Evolutionary conservation across 768 basidiomycete species (phyloP), one percentile per base, ranked within the genome.

Genomic region (Mycena rebaudengoi): DNA sequence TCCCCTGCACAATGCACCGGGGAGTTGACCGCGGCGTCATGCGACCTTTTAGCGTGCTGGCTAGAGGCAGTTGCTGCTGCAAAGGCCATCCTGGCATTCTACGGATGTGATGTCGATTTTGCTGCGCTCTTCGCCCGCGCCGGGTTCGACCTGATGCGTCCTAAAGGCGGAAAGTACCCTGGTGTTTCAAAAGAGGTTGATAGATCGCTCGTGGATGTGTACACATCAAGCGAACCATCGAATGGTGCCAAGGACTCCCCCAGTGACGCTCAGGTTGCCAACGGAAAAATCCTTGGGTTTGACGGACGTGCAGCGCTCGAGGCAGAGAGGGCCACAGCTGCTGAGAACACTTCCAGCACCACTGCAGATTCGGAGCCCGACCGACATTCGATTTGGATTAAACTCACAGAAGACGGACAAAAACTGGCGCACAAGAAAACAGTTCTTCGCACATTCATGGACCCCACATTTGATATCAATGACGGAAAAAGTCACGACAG

Each of bases 121-220:
- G 23, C 20, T 8, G 35, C 39, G 3, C 33, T 20, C 1, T 67
- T 62, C 21, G 2, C 4, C 1, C 55, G 18, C 5, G 16, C 23
- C 5, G 60, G 39, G 1, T 16, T 29, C 10, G 61, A 67, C 29
- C 30, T 67, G 10, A 56, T 67, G 52, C 65, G 65, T 1, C 65
- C 65, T 0, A 44, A 44, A 1, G 66, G 66, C 1, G 61, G 61
- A 2, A 59, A 60, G 30, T 67, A 63, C 37, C 65, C 61, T 1
- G 53, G 60, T 3, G 20, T 66, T 2, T 62, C 65, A 0, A 43
- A 48, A 26, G 56, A 57, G 18, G 66, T 55, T 2, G 66, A 67
- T 18, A 43, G 66, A 13, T 67, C 66, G 4, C 18, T 61, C 26
- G 26, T 20, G 2, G 45, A 64, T 25, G 37, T n/a, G n/a, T n/a